Evolutionary conservation across 345 rosid genomes (phyloP).

Genomic region (Brassica incana): DNA sequence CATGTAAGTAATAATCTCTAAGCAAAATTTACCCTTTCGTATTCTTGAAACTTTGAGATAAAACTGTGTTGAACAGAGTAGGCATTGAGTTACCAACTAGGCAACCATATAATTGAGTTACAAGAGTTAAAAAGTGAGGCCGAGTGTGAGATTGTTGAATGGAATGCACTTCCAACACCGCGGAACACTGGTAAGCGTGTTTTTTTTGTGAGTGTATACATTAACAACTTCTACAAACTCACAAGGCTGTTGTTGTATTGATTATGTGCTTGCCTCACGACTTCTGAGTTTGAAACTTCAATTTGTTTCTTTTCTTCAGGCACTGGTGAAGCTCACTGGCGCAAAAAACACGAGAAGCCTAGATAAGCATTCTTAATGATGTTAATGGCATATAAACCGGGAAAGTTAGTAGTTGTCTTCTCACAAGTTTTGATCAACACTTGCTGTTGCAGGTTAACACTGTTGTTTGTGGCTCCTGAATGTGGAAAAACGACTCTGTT

Average conservation of each 20-base stretch:
- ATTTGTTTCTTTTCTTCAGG: slow-evolving; percentile 43
- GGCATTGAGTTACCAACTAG: slow-evolving; percentile 51
- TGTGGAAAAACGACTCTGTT: slow-evolving; percentile 76
- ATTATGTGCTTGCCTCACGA: neutral
- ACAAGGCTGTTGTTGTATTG: slow-evolving; percentile 1
- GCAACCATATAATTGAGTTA: slow-evolving; percentile 72
- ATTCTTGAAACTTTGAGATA: neutral
- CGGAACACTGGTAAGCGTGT: slow-evolving; percentile 57
- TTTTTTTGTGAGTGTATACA: slow-evolving; percentile 47
- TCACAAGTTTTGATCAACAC: neutral
- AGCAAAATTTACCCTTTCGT: neutral
- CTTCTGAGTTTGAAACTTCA: neutral
- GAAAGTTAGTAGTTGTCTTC: slow-evolving; percentile 49
- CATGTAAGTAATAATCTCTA: slow-evolving; percentile 41
- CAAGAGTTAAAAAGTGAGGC: slow-evolving; percentile 58
- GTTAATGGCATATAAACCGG: slow-evolving; percentile 67
- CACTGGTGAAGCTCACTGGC: slow-evolving; percentile 44
- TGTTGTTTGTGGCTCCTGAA: slow-evolving; percentile 85
- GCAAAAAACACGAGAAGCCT: slow-evolving; percentile 44
- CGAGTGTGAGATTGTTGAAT: slow-evolving; percentile 63
- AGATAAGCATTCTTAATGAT: slow-evolving; percentile 59
- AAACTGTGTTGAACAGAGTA: slow-evolving; percentile 46
- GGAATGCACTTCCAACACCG: slow-evolving; percentile 79
- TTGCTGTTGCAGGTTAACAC: slow-evolving; percentile 52
- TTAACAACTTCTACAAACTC: slow-evolving; percentile 11